phyloP scores from a whole-genome alignment of 257 asterid species.

The Nicotiana paniculata region DNA sequence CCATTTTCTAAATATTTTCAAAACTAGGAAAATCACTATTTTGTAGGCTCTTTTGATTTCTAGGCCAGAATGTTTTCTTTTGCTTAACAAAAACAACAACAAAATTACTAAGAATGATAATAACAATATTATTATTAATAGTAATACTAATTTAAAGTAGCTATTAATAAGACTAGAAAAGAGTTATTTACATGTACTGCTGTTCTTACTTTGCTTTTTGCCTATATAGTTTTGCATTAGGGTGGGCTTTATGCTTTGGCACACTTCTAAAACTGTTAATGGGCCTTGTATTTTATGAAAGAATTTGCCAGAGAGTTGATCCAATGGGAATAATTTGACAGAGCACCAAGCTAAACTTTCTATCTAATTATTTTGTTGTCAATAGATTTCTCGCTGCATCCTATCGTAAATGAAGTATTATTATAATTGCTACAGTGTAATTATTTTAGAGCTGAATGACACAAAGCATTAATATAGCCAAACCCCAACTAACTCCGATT shows the following conservation, averaged over 20 bases:
- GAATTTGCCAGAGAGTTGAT: background rate
- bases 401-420: background rate
- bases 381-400: background rate
- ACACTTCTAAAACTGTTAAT: background rate
- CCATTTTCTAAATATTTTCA: background rate
- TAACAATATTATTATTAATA: background rate
- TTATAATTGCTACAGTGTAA: background rate
- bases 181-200: background rate
- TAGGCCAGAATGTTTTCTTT: background rate
- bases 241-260: background rate
- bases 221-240: background rate
- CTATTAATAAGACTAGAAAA: background rate
- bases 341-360: background rate
- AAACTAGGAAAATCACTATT: background rate
- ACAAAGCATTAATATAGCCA: background rate
- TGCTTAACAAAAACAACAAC: background rate
- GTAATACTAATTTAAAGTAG: background rate
- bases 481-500: background rate
- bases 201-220: background rate
- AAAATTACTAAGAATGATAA: background rate
- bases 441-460: background rate
- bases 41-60: background rate
- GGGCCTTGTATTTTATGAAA: background rate
- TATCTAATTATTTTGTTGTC: background rate
- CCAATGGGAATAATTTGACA: background rate